Evolutionary conservation across 148 eudicot species (phyloP).

Genomic region (Vaccinium macrocarpon): DNA sequence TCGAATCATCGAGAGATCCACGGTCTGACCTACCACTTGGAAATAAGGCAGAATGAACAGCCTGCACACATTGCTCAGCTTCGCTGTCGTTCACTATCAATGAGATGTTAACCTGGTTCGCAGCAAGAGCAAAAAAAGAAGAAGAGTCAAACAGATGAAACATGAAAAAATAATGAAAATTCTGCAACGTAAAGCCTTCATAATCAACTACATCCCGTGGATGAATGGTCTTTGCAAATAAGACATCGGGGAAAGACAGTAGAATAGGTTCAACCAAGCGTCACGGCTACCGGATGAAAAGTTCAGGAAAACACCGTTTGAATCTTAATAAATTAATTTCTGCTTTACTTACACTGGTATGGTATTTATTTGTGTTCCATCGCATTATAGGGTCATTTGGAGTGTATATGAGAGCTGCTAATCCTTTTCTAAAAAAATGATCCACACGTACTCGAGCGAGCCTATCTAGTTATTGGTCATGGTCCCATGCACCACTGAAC

Average conservation of each 20-base stretch:
- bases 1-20: conserved; percentile 29
- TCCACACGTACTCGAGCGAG: background rate
- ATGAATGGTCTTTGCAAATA: background rate
- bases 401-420: background rate
- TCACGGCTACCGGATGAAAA: background rate
- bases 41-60: conserved; percentile 84
- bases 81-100: conserved; percentile 84
- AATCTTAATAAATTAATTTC: background rate
- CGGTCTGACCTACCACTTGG: conserved; percentile 36
- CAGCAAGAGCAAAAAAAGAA: background rate
- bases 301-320: background rate
- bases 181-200: background rate
- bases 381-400: background rate
- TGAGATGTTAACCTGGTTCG: conserved; percentile 78
- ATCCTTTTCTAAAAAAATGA: background rate
- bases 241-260: background rate
- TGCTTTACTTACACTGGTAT: background rate
- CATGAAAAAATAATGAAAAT: background rate
- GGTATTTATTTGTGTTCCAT: background rate
- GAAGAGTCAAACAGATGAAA: background rate
- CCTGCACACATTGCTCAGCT: conserved; percentile 82
- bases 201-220: background rate
- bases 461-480: background rate
- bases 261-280: background rate
- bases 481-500: background rate